phyloP scores from a whole-genome alignment of 345 rosid species.

The Schrenkiella parvula region DNA sequence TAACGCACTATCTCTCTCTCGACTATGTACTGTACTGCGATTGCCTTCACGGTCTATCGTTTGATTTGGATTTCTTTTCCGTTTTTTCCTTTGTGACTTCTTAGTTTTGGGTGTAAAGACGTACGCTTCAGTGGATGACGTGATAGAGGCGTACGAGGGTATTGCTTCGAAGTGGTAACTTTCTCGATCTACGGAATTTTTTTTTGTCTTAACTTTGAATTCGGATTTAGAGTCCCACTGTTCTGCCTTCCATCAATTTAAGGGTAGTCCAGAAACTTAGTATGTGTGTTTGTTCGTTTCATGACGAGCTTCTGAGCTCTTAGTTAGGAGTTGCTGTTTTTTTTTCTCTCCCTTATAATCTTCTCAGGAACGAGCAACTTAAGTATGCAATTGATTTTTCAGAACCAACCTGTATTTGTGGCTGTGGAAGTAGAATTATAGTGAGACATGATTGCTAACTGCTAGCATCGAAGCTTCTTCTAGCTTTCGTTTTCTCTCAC shows the following conservation, averaged over 20 bases:
- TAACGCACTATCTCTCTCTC: not conserved
- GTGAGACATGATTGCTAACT: not conserved
- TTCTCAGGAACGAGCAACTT: not conserved
- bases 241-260: not conserved
- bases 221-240: not conserved
- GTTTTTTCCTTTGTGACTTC: not conserved
- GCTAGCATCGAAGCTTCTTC: not conserved
- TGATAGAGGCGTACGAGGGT: conserved; percentile 60
- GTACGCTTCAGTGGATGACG: conserved; percentile 55
- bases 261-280: not conserved
- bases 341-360: not conserved
- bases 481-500: not conserved
- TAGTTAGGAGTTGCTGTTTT: not conserved
- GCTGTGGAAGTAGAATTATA: not conserved
- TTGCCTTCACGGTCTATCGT: not conserved
- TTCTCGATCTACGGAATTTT: not conserved
- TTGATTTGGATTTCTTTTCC: not conserved
- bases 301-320: not conserved
- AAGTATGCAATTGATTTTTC: not conserved
- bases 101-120: conserved; percentile 61
- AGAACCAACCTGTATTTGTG: not conserved
- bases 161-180: conserved; percentile 58
- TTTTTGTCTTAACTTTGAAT: not conserved
- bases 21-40: not conserved
- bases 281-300: not conserved